Percentiles rank a stretch among this genome's conserved stretches.
These are phyloP conservation scores for Endotrypanum monterogeii DNA, from an alignment of 208 protist species.

Conservation along the genomic window DNA sequence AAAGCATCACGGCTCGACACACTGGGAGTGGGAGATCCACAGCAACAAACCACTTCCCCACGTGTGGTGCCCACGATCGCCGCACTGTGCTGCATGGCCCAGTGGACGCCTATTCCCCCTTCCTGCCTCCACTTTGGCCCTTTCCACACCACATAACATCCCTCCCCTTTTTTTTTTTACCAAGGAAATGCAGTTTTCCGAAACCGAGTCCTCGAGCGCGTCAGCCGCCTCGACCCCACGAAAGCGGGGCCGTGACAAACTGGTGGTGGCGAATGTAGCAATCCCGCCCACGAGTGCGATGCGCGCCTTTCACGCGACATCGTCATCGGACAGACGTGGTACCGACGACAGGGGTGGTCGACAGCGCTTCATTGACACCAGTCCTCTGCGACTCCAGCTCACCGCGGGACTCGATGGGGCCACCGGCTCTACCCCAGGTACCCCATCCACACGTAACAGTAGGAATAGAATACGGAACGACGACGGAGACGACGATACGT, in stretches of 20 bases:
- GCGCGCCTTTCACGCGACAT: constrained; percentile 8
- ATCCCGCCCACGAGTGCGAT: constrained; percentile 13
- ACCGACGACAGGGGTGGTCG: background rate
- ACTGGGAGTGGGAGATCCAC: too few species aligned
- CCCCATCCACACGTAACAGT: background rate
- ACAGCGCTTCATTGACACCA: background rate
- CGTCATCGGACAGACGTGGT: constrained; percentile 4
- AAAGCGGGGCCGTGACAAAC: background rate
- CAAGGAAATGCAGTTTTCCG: constrained; percentile 7
- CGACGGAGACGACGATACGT: background rate
- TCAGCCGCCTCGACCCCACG: constrained; percentile 1
- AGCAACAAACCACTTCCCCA: too few species aligned
- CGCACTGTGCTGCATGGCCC: too few species aligned
- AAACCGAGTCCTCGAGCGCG: constrained; percentile 1
- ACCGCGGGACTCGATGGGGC: constrained; percentile 9
- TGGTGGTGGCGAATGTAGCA: background rate
- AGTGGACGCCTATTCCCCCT: too few species aligned
- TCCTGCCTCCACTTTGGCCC: too few species aligned
- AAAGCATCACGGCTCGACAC: too few species aligned
- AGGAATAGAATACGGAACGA: background rate
- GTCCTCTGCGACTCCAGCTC: constrained; percentile 16
- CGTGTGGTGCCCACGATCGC: too few species aligned
- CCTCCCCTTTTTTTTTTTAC: too few species aligned
- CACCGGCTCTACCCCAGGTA: background rate
- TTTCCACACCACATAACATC: too few species aligned